phyloP scores from a whole-genome alignment of 805 yeast species.

The Barnettozyma sp. region DNA sequence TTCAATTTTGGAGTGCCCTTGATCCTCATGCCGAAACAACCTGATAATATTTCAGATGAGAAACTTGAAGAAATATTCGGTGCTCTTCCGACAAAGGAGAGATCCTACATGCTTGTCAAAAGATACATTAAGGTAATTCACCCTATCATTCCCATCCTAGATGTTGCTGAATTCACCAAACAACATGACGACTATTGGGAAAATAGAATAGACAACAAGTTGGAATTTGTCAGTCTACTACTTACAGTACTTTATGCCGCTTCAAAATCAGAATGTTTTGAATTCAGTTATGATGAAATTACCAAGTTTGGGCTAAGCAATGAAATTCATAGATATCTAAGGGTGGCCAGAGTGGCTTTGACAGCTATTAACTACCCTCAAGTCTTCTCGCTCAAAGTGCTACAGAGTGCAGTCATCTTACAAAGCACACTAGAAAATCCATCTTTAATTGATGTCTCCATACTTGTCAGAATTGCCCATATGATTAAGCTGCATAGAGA shows the following conservation, averaged over 20 bases:
- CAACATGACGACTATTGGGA: conserved; percentile 48
- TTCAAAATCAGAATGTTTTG: conserved; percentile 53
- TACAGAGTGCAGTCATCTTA: conserved; percentile 42
- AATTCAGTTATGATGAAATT: conserved; percentile 37
- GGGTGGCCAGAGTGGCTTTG: conserved; percentile 42
- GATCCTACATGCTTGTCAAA: conserved; percentile 40
- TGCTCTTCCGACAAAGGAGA: conserved; percentile 39
- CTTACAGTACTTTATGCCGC: conserved; percentile 54
- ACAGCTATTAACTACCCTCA: conserved; percentile 46
- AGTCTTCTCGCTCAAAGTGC: conserved; percentile 34
- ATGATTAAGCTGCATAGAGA: conserved; percentile 51
- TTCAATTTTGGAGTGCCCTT: conserved; percentile 22
- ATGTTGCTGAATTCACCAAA: conserved; percentile 35
- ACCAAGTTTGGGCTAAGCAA: conserved; percentile 28
- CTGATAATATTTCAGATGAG: conserved; percentile 22
- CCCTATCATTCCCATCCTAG: conserved; percentile 47
- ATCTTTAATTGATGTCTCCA: conserved; percentile 48
- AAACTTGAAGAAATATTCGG: conserved; percentile 30
- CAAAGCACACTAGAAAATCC: conserved; percentile 52
- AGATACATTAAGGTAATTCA: conserved; percentile 48
- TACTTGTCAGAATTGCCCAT: conserved; percentile 50
- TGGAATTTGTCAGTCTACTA: conserved; percentile 42
- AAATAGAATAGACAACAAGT: conserved; percentile 24
- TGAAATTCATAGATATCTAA: conserved; percentile 43
- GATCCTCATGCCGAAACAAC: conserved; percentile 21